Conservation (phyloP, 345 rosid species). For the Leavenworthia alabamica region DNA sequence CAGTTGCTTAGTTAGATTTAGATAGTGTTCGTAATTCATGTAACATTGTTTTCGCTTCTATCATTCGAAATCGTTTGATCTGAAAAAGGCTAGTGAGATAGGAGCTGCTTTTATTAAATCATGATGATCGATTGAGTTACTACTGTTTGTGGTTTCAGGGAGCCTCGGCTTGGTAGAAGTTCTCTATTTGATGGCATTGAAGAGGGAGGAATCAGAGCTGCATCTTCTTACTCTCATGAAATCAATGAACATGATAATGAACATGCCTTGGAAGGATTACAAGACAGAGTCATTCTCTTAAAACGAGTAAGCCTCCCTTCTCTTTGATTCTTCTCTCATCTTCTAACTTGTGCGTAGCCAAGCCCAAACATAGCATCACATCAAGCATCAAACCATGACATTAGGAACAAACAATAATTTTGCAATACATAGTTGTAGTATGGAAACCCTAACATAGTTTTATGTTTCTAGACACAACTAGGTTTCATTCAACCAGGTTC, state of each 20-base stretch:
- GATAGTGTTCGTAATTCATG: too few relatives aligned
- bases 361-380: neutral
- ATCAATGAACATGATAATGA: conserved; percentile 93
- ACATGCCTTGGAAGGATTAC: conserved; percentile 85
- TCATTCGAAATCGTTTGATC: neutral
- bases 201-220: conserved; percentile 93
- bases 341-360: too few relatives aligned
- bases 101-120: neutral
- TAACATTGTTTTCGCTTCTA: too few relatives aligned
- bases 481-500: neutral
- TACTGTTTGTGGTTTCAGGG: conserved; percentile 46
- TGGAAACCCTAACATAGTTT: neutral
- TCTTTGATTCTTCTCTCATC: too few relatives aligned
- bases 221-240: conserved; percentile 78
- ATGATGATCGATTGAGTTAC: too few relatives aligned
- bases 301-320: conserved; percentile 60
- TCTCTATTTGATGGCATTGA: conserved; percentile 88
- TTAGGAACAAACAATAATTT: neutral
- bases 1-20: conserved; percentile 3
- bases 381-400: too few relatives aligned
- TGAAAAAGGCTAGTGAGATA: too few relatives aligned
- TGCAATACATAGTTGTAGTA: neutral
- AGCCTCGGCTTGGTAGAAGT: conserved; percentile 54
- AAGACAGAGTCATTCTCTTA: conserved; percentile 77
- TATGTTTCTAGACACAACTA: too few relatives aligned